Percentiles rank a stretch among this genome's conserved stretches.
These are phyloP conservation scores for Coemansia reversa DNA, from an alignment of 192 early-diverging fungal genomes.

Conservation along the genomic window DNA sequence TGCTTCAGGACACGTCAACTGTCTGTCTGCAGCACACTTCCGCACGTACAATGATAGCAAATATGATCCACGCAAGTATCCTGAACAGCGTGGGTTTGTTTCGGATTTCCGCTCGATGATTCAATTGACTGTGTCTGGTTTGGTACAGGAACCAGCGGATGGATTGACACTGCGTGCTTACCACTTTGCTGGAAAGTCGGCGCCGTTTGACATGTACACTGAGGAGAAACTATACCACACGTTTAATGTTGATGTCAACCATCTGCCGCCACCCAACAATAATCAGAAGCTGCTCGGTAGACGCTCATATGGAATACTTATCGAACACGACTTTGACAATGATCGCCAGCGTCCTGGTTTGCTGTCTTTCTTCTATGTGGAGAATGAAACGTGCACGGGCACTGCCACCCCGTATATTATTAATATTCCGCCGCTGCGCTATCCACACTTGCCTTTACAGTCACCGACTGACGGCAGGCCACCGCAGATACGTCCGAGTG, in stretches of 20 bases:
- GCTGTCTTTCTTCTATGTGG: slow-evolving; percentile 51
- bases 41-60: slow-evolving; percentile 49
- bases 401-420: slow-evolving; percentile 48
- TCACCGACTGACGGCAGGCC: neutral
- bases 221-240: slow-evolving; percentile 72
- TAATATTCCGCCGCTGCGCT: slow-evolving; percentile 48
- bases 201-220: slow-evolving; percentile 61
- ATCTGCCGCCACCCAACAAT: slow-evolving; percentile 43
- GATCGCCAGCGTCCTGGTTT: slow-evolving; percentile 44
- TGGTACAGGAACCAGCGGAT: slow-evolving; percentile 74
- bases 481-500: slow-evolving; percentile 4
- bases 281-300: slow-evolving; percentile 59
- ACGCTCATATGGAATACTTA: slow-evolving; percentile 58
- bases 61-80: slow-evolving; percentile 41
- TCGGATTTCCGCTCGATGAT: slow-evolving; percentile 74
- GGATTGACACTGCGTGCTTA: slow-evolving; percentile 57
- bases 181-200: slow-evolving; percentile 58
- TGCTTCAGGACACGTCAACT: slow-evolving; percentile 78
- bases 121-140: slow-evolving; percentile 74
- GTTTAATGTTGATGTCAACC: slow-evolving; percentile 65
- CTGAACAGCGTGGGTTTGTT: slow-evolving; percentile 54
- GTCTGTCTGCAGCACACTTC: slow-evolving; percentile 63
- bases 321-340: slow-evolving; percentile 51
- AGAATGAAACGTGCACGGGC: slow-evolving; percentile 47
- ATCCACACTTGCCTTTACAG: slow-evolving; percentile 26